phyloP scores from a whole-genome alignment of 148 eudicot genomes.

The Mesembryanthemum crystallinum region DNA sequence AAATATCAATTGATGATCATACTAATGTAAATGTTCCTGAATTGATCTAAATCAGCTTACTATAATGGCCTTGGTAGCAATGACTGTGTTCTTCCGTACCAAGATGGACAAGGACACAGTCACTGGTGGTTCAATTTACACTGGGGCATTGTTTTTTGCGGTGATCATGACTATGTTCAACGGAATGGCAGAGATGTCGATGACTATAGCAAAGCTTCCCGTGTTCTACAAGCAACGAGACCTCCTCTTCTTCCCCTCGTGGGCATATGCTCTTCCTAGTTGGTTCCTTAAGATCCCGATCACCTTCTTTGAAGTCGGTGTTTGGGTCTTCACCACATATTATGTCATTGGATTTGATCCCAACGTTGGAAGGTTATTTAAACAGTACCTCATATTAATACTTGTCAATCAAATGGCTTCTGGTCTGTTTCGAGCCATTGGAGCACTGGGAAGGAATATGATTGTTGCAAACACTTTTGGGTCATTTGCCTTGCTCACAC shows the following conservation, averaged over 20 bases:
- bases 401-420: conserved; percentile 58
- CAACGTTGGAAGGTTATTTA: conserved; percentile 57
- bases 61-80: conserved; percentile 39
- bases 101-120: conserved; percentile 37
- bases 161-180: conserved; percentile 41
- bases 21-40: background rate
- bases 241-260: conserved; percentile 65
- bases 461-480: conserved; percentile 64
- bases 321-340: conserved; percentile 49
- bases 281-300: conserved; percentile 69
- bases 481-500: conserved; percentile 44
- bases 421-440: conserved; percentile 49
- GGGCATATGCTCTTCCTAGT: conserved; percentile 70
- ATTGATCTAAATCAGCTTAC: conserved; percentile 37
- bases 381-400: conserved; percentile 53
- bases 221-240: conserved; percentile 76
- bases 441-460: conserved; percentile 56
- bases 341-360: conserved; percentile 77
- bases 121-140: conserved; percentile 42
- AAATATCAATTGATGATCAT: background rate
- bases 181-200: conserved; percentile 59
- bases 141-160: conserved; percentile 59
- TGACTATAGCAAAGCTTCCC: conserved; percentile 68
- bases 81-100: conserved; percentile 70
- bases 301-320: conserved; percentile 47